Evolutionary conservation across 176 grass and related monocot species (phyloP), one percentile per base, ranked within the genome.

Genomic region (Lolium multiflorum): DNA sequence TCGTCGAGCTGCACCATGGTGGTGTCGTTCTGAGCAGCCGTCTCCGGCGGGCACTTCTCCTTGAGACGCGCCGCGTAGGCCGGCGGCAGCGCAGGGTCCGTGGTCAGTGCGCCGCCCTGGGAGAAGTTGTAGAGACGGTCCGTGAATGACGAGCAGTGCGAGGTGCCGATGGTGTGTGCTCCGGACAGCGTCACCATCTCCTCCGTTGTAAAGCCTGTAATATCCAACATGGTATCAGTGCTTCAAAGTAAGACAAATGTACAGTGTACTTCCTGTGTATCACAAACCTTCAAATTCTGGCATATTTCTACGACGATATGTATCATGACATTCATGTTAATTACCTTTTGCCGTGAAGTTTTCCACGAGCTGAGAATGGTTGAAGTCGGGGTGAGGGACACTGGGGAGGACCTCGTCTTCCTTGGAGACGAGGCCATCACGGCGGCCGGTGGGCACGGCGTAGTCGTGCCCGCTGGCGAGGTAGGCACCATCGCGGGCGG

Each of bases 121-220:
- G 81, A 77, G 81, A 43, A 85, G 26, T 81, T 85, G 89, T 91
- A 91, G 4, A 91, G 69, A 3, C 89, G 76, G 35, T 43, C 25
- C 2, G 85, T 83, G 85, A 91, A 88, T 1, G 85, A 82, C 0
- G 86, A 84, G 86, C 90, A 91, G 71, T 85, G 86, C 6, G 90
- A 85, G 67, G 86, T 87, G 62, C 90, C 90, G 31, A 91, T 91
- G 71, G 71, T 49, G 86, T 91, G 90, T 2, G 86, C 86, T 0
- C 90, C 90, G 0, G 86, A 77, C 7, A 91, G 69, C 17, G 89
- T 88, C 25, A 88, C 85, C 89, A 91, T 54, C 18, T 91, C 89
- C 38, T 88, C 82, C 8, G 74, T 39, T 14, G 85, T 76, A 8
- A 91, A 59, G 2, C 83, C 83, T 85, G 31, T 0, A 2, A 2